Base-by-base conservation (phyloP, 768 basidiomycete species). In the Rhizopogon vesiculosus region DNA sequence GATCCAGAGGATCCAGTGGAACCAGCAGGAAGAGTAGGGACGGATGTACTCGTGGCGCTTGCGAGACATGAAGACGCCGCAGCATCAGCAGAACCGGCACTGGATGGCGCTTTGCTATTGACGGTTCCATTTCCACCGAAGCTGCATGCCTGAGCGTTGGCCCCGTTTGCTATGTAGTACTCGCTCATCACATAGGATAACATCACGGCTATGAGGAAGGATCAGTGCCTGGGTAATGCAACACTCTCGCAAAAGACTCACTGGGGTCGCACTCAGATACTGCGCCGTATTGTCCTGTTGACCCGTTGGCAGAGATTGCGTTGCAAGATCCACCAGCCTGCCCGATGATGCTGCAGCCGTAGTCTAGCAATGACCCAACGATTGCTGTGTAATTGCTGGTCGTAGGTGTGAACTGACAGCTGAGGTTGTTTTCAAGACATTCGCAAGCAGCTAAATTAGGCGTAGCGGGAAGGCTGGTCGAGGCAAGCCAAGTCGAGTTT, bases 81-180 rank as follows among this genome's bases (percentile, higher is more conserved):
- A 39, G 83, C 71, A 55, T 74, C 74, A 42, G 83, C 81, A 29
- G 77, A 76, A 9, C 77, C 71, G 15, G 71, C 72, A 45, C 69
- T 65, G 7, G 86, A 66, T 31, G 86, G 78, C 15, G 83, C 81
- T 3, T 64, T 66, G 15, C 74, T 10, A 63, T 90, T 89, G 59
- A 91, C 75, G 15, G 90, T 91, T 5, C 85, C 93, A 65, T 97
- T 97, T 7, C 93, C 92, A 51, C 70, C 69, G 66, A 97, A 96
- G 74, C 79, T 82, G 72, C 93, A 96, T 7, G 89, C 77, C 51
- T 79, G 74, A 16, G 73, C 64, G 53, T 84, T 72, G 58, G 80
- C 79, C 67, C 79, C 80, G 54, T 80, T 81, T 31, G 75, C 67
- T 63, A 89, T 83, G 65, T 87, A 95, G 68, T 81, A 93, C 56